Conservation (phyloP, 306 rosid genomes). For the Cucurbita maxima region DNA sequence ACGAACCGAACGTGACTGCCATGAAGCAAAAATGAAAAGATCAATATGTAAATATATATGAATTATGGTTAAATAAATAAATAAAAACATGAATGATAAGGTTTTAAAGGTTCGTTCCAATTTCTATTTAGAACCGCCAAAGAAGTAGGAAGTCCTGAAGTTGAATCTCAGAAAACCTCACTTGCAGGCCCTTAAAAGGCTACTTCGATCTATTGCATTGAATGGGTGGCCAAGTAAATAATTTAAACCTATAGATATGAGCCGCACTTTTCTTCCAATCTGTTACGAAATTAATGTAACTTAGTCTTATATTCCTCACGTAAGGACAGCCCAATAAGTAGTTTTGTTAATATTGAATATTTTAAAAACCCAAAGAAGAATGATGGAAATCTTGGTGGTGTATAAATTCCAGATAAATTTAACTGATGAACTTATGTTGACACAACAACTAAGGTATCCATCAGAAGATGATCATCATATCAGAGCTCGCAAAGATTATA, state of each 20-base stretch:
- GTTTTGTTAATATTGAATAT: not conserved
- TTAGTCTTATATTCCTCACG: not conserved
- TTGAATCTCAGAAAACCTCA: not conserved
- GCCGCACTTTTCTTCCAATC: not conserved
- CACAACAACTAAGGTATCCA: not conserved
- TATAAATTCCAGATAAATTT: not conserved
- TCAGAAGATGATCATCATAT: not conserved
- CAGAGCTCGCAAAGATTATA: not conserved
- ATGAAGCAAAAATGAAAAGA: conserved; percentile 14
- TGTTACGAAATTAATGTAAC: not conserved
- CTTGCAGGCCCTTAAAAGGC: not conserved
- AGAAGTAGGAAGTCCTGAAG: not conserved
- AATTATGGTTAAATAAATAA: not conserved
- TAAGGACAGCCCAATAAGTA: not conserved
- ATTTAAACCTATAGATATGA: not conserved
- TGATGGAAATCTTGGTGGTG: not conserved
- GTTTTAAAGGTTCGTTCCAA: not conserved
- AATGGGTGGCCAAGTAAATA: not conserved
- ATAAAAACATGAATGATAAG: not conserved
- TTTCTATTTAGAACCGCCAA: not conserved
- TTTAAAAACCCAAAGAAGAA: not conserved
- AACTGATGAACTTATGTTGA: not conserved
- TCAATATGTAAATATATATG: not conserved
- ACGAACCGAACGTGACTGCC: conserved; percentile 68
- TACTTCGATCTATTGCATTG: not conserved